Percentiles rank a stretch among this genome's conserved stretches.
phyloP scores from a whole-genome alignment of 331 rosid species.

The Quercus phellos region DNA sequence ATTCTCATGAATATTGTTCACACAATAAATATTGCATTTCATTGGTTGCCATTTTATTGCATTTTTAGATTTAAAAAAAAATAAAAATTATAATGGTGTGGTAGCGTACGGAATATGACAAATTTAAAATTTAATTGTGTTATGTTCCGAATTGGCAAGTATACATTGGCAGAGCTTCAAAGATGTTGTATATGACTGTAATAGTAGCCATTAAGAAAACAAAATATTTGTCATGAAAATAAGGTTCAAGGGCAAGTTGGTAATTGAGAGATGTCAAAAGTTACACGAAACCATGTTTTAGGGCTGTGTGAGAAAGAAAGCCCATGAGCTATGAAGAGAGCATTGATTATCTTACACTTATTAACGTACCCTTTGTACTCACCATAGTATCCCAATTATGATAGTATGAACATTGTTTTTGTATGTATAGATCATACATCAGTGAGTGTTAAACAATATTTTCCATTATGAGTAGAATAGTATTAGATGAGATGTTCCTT shows the following conservation, averaged over 20 bases:
- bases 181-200: not conserved
- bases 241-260: not conserved
- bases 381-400: no score
- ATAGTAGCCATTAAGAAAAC: no score
- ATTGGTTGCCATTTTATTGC: not conserved
- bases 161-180: not conserved
- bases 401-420: no score
- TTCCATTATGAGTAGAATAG: no score
- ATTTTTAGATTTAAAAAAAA: not conserved
- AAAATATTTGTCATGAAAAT: not conserved
- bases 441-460: no score
- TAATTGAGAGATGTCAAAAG: not conserved
- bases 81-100: not conserved
- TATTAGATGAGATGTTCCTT: no score
- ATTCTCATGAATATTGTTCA: slow-evolving; percentile 6
- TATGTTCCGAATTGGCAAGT: not conserved
- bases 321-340: no score
- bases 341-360: no score
- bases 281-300: no score
- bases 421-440: no score
- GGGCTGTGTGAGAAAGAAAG: no score
- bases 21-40: not conserved
- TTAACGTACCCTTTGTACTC: no score
- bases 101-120: not conserved
- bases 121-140: not conserved